Base-by-base conservation (phyloP, 495 filamentous ascomycete species). In the Trichoderma parareesei region DNA sequence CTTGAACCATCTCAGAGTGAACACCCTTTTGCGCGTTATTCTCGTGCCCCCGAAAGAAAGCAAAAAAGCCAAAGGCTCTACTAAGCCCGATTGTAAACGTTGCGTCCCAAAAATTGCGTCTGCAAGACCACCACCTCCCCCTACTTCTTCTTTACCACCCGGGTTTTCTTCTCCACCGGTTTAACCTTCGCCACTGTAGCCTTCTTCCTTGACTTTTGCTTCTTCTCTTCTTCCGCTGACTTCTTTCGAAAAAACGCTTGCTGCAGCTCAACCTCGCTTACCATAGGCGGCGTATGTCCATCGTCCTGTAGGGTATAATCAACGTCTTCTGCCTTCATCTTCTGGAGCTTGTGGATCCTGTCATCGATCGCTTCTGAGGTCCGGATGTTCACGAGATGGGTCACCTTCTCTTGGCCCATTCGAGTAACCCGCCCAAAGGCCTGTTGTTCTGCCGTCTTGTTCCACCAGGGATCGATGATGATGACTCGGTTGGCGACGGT, bases 341-440 rank as follows among this genome's bases (percentile, higher is more conserved):
- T 35, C 59, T 74, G 72, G 2, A 72, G 37, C 3, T 72, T n/a
- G 2, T 81, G 64, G 8, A 89, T 73, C 0, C 73, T 68, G 4
- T 78, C 71, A 64, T 90, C 86, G 27, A 88, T 79, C 0, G 82
- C 77, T 7, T 80, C 73, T 2, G 74, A 62, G 0, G 82, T 78
- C 0, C 84, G 71, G 18, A 89, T 71, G 3, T 82, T 79, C 3
- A 79, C 78, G 64, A 85, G 79, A 42, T 80, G 76, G 0, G 88
- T 85, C 16, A 81, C 69, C 3, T 81, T 76, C 2, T 65, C 62
- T 62, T 91, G 87, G 0, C 88, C 87, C 20, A 88, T 87, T 4
- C 87, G 79, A 63, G 80, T 83, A 7, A 89, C 75, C 0, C 87
- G 82, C 40, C 80, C 84, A 67, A 88, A 88, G 0, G 88, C 88